Evolutionary conservation across 2,329 filamentous ascomycete species (phyloP), one percentile per base, ranked within the genome.

Genomic region (Diaporthe vaccinii): DNA sequence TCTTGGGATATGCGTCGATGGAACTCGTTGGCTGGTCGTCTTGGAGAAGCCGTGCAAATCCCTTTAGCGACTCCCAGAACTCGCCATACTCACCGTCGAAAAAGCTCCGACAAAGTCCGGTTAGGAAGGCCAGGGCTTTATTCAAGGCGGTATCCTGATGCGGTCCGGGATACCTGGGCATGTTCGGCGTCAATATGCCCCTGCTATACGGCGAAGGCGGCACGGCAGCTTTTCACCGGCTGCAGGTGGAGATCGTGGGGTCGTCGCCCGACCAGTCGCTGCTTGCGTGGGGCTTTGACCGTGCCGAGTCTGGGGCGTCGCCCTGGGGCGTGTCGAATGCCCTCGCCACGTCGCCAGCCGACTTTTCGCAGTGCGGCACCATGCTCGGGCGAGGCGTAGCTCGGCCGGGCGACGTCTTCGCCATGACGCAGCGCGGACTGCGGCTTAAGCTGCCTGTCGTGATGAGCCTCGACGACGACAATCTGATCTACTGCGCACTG

Each of bases 161-260:
- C 8, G 44, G 44, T 22, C 44, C 44, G 17, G 44, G 44, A 3
- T 49, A 49, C 20, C 8, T 49, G 49, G 74, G 74, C 9, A 70
- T 76, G 5, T 76, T 76, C 36, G 55, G 69, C 10, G 71, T 76
- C 28, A 74, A 71, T 17, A 74, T 76, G 74, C 71, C 61, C 12
- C 34, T 76, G 4, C n/a, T 70, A 7, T 76, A 76, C 53, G 74
- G 74, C 15, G 74, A 76, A 46, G 53, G 53, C 15, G 3, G 34
- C 4, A 22, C n/a, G 10, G 41, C 41, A 17, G 25, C 71, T 4
- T 76, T 76, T 34, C 22, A 44, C 14, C 59, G 74, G 25, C 14
- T 76, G 28, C 74, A 76, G 25, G 58, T 70, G 36, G 62, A 74
- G 44, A 74, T 76, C 31, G 14, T 76, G 49, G 73, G 51, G 25